Conservation (phyloP, 805 yeast species). For the Kodamaea hsintzibuensis region DNA sequence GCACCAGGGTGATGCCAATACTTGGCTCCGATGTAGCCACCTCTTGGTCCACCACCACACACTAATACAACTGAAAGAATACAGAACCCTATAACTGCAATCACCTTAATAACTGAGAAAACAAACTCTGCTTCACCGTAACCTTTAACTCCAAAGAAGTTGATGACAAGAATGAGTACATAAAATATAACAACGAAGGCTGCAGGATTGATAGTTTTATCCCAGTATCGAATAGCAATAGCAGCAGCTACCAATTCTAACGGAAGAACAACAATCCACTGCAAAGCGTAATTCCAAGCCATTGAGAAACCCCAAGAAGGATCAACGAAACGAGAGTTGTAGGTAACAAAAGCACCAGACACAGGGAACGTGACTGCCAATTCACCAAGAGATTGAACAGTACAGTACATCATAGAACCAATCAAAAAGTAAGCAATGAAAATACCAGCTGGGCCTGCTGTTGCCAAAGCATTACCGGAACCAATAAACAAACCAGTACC, state of each 20-base stretch:
- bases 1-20: constrained; percentile 71
- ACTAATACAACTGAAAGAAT: constrained; percentile 53
- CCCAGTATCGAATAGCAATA: constrained; percentile 22
- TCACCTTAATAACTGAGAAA: constrained; percentile 63
- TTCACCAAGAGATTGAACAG: constrained; percentile 65
- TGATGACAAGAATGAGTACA: constrained; percentile 46
- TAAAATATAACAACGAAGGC: constrained; percentile 58
- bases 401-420: constrained; percentile 56
- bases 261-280: constrained; percentile 24
- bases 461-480: constrained; percentile 56
- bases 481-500: constrained; percentile 73
- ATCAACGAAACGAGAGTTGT: constrained; percentile 59
- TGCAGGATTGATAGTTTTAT: constrained; percentile 44
- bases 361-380: constrained; percentile 61
- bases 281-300: constrained; percentile 44
- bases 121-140: constrained; percentile 65
- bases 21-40: constrained; percentile 54
- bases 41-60: constrained; percentile 56
- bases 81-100: constrained; percentile 58
- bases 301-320: constrained; percentile 63
- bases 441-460: constrained; percentile 67
- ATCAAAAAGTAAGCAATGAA: constrained; percentile 56
- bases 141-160: constrained; percentile 53
- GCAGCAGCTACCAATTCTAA: constrained; percentile 29
- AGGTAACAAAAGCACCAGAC: constrained; percentile 65